Conservation (phyloP, 371 early-diverging fungal genomes). For the Homolaphlyctis polyrhiza region DNA sequence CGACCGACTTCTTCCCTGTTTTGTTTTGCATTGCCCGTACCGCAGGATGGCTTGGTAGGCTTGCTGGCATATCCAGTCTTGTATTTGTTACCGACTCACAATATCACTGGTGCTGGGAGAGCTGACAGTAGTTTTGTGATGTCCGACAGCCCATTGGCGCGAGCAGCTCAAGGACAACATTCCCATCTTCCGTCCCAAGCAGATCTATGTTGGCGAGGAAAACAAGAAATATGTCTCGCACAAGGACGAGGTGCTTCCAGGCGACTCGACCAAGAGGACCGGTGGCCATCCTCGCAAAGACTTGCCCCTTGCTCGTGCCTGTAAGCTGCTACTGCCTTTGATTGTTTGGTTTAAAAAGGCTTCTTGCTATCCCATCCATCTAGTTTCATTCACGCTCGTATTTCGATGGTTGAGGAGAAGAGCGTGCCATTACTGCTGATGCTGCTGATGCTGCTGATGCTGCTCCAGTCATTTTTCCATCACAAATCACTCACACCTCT, state of each 20-base stretch:
- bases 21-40: slow-evolving; percentile 46
- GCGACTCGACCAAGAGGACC: not conserved
- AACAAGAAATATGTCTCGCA: not conserved
- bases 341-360: not conserved
- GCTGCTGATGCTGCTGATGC: too few relatives aligned
- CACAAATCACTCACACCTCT: slow-evolving; percentile 15
- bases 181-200: slow-evolving; percentile 52
- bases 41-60: slow-evolving; percentile 45
- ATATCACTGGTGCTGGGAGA: too few relatives aligned
- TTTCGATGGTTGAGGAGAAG: too few relatives aligned
- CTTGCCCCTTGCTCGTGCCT: not conserved
- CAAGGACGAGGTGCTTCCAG: not conserved
- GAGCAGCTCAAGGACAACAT: slow-evolving; percentile 26
- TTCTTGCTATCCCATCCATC: too few relatives aligned
- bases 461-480: too few relatives aligned
- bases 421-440: too few relatives aligned
- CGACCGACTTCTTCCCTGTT: slow-evolving; percentile 65
- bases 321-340: not conserved
- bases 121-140: not conserved
- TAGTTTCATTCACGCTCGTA: too few relatives aligned
- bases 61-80: too few relatives aligned
- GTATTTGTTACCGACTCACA: slow-evolving; percentile 23
- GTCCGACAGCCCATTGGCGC: slow-evolving; percentile 40
- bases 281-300: slow-evolving; percentile 1
- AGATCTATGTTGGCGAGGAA: slow-evolving; percentile 14